Conservation (phyloP, 345 rosid species). For the Boechera divaricarpa region DNA sequence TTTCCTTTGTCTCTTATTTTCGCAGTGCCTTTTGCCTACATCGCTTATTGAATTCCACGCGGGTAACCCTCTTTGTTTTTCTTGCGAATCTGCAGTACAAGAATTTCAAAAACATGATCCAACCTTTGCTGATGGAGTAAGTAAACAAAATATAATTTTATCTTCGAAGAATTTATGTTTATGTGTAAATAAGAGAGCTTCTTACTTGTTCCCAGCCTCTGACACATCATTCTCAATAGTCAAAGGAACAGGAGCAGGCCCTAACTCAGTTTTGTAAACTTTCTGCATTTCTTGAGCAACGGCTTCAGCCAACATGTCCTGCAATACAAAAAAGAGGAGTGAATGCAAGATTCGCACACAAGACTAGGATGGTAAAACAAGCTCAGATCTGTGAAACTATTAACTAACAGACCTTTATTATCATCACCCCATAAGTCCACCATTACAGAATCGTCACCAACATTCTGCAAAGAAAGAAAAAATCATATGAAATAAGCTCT, state of each 20-base stretch:
- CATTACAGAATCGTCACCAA: conserved; percentile 53
- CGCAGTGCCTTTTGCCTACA: conserved; percentile 60
- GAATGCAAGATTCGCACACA: background rate
- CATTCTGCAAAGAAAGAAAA: conserved; percentile 46
- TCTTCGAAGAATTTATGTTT: background rate
- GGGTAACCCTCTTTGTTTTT: conserved; percentile 65
- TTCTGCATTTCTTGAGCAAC: conserved; percentile 98
- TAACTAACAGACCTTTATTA: conserved; percentile 61
- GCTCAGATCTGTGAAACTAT: background rate
- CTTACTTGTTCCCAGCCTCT: conserved; percentile 59
- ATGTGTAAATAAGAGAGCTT: conserved; percentile 1
- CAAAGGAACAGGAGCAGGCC: conserved; percentile 90
- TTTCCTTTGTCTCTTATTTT: conserved; percentile 60
- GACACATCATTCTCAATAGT: conserved; percentile 56
- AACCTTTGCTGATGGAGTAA: conserved; percentile 17
- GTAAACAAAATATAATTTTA: background rate
- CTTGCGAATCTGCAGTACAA: conserved; percentile 54
- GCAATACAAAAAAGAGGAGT: conserved; percentile 16
- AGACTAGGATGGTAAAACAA: background rate
- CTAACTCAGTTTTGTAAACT: conserved; percentile 75
- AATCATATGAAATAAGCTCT: conserved; percentile 19
- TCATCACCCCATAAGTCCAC: conserved; percentile 73
- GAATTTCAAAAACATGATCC: conserved; percentile 12
- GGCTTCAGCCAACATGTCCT: conserved; percentile 91
- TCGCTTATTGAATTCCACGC: conserved; percentile 76